phyloP scores from a whole-genome alignment of 129 eudicot species.

The Arctium lappa region DNA sequence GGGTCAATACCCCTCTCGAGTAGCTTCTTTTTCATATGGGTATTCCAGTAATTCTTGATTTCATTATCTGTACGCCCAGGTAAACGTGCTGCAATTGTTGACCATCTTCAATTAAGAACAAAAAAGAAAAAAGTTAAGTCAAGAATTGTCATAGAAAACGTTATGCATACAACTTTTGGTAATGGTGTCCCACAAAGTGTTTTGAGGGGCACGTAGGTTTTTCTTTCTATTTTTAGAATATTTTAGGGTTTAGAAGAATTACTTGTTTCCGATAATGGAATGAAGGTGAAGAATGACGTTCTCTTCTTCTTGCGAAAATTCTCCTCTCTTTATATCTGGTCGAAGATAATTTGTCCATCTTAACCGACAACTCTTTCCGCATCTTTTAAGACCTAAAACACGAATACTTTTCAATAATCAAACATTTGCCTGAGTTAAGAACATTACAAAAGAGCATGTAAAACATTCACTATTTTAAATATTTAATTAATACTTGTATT shows the following conservation, averaged over 20 bases:
- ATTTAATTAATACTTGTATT: too few relatives aligned
- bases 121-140: background rate
- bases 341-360: constrained; percentile 59
- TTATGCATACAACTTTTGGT: background rate
- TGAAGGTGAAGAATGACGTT: constrained; percentile 42
- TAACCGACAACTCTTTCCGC: constrained; percentile 53
- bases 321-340: constrained; percentile 52
- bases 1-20: constrained; percentile 49
- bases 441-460: background rate
- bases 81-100: constrained; percentile 40
- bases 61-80: constrained; percentile 51
- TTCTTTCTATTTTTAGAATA: background rate
- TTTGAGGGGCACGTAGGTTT: too few relatives aligned
- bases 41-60: constrained; percentile 55
- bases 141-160: background rate
- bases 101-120: constrained; percentile 29
- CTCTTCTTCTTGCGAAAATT: constrained; percentile 50
- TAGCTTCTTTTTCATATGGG: constrained; percentile 47
- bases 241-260: constrained; percentile 3
- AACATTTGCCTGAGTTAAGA: background rate
- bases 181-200: background rate
- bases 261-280: constrained; percentile 52
- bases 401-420: background rate
- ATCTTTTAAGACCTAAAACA: constrained; percentile 42
- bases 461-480: background rate